Evolutionary conservation across 139 green algal genomes (phyloP).

Genomic region (Coelastrella sp.): DNA sequence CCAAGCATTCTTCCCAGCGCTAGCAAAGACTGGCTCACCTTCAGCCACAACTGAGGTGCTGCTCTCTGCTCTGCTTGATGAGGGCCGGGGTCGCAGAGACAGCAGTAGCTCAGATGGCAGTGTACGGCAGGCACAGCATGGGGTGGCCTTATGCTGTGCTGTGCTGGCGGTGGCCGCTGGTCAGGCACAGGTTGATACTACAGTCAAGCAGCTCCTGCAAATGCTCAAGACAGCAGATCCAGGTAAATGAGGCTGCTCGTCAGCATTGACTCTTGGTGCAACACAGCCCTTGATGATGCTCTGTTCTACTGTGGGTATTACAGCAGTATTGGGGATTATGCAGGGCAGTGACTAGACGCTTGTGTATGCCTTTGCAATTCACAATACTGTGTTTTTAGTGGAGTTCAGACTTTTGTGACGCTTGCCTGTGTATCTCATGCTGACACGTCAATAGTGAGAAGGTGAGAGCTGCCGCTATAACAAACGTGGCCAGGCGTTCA

Average conservation of each 20-base stretch:
- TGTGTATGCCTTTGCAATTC: too few species aligned
- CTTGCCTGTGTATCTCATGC: too few species aligned
- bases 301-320: too few species aligned
- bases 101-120: conserved; percentile 17
- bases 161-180: conserved; percentile 73
- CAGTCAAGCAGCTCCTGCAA: conserved; percentile 61
- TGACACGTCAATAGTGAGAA: too few species aligned
- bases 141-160: conserved; percentile 84
- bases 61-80: conserved; percentile 68
- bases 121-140: conserved; percentile 63
- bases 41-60: conserved; percentile 67
- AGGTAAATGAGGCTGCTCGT: background rate
- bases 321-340: too few species aligned
- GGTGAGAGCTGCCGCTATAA: too few species aligned
- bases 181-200: conserved; percentile 42
- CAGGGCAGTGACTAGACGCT: too few species aligned
- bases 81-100: conserved; percentile 48
- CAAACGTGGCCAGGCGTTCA: too few species aligned
- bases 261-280: too few species aligned
- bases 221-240: conserved; percentile 50
- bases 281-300: too few species aligned
- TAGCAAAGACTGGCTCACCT: conserved; percentile 58
- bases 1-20: conserved; percentile 78
- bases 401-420: too few species aligned
- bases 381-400: too few species aligned